phyloP scores from a whole-genome alignment of 805 yeast species.

The Saturnispora serradocipensis region DNA sequence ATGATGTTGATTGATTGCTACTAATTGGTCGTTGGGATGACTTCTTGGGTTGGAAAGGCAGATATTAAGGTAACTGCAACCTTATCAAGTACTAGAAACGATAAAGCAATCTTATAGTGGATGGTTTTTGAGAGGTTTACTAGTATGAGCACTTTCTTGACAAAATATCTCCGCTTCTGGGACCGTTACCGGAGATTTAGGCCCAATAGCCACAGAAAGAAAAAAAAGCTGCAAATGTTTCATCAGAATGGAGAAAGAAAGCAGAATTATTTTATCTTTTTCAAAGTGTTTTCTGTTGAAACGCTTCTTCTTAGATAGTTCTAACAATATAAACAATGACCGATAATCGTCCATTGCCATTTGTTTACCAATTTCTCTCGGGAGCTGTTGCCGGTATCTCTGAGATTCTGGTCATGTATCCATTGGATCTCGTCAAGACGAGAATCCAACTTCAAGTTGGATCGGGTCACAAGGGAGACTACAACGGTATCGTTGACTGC shows the following conservation, averaged over 20 bases:
- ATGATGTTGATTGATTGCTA: neutral
- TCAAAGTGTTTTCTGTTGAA: neutral
- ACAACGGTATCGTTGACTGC: slow-evolving; percentile 79
- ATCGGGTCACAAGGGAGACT: slow-evolving; percentile 45
- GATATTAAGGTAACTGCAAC: too few relatives aligned
- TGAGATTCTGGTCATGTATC: slow-evolving; percentile 92
- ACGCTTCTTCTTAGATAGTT: neutral
- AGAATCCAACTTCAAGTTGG: slow-evolving; percentile 83
- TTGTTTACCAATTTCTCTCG: slow-evolving; percentile 78
- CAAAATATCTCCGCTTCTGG: neutral
- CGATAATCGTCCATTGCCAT: slow-evolving; percentile 55
- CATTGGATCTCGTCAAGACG: slow-evolving; percentile 94
- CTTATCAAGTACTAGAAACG: too few relatives aligned
- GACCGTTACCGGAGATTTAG: neutral
- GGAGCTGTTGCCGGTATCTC: slow-evolving; percentile 97
- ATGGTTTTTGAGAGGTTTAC: neutral
- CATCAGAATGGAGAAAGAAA: neutral
- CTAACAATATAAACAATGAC: neutral
- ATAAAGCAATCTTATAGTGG: too few relatives aligned
- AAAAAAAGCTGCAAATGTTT: neutral
- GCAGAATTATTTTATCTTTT: neutral
- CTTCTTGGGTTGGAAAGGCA: neutral
- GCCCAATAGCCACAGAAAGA: neutral
- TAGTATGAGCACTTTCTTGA: neutral
- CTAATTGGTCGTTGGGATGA: neutral